These are phyloP conservation scores for Rhodomyrtus tomentosa DNA, from an alignment of 345 rosid species.

Conservation along the genomic window DNA sequence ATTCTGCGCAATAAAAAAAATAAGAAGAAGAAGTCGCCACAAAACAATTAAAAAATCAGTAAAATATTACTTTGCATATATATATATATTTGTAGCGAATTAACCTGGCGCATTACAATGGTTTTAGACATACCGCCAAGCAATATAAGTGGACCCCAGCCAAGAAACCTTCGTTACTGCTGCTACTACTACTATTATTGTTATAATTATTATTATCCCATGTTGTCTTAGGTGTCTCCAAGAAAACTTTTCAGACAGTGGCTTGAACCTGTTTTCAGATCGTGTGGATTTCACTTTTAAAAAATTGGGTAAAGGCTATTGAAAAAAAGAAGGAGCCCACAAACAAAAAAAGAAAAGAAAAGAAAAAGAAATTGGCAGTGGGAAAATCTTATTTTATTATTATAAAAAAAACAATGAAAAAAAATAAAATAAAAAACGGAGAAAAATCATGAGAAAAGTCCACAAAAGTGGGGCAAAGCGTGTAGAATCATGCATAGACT, in stretches of 20 bases:
- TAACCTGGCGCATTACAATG: not conserved
- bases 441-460: slow-evolving; percentile 12
- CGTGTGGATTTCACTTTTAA: not conserved
- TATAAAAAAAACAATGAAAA: not conserved
- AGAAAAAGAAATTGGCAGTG: not conserved
- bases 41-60: not conserved
- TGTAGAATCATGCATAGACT: slow-evolving; percentile 13
- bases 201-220: not conserved
- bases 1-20: not conserved
- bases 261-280: not conserved
- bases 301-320: not conserved
- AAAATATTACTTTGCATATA: not conserved
- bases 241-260: not conserved
- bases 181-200: too few relatives aligned
- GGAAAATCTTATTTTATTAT: not conserved
- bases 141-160: slow-evolving; percentile 5
- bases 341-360: too few relatives aligned
- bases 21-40: not conserved
- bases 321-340: not conserved
- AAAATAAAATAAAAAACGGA: not conserved
- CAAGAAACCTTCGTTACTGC: too few relatives aligned
- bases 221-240: not conserved
- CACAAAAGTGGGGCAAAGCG: slow-evolving; percentile 35
- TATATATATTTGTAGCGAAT: not conserved
- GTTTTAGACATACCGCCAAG: slow-evolving; percentile 6